Evolutionary conservation across 2,329 filamentous ascomycete species (phyloP), one percentile per base, ranked within the genome.

Genomic region (Calonectria hongkongensis): DNA sequence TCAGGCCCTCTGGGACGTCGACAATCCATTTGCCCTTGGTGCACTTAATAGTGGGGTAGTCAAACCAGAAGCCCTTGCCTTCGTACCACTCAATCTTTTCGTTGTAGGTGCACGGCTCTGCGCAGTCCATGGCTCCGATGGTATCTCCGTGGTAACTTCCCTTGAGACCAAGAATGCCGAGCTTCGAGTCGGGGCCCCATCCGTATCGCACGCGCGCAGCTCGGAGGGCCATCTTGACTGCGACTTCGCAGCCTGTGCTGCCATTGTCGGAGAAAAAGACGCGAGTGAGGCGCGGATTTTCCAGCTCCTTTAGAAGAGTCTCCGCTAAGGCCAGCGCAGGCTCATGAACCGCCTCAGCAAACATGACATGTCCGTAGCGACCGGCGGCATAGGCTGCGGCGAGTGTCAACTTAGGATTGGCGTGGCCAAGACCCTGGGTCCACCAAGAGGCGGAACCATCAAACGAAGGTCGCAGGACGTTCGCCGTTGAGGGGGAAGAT

Each of bases 381-480:
- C 95, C 94, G 1, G 95, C 94, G 0, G 95, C 94, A 79, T 97
- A 93, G 0, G 95, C 94, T 2, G 94, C 94, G 0, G 94, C 92
- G 2, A 97, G 88, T 0, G 94, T 90, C 1, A 97, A 86, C 0
- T 88, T 85, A 0, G 94, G 90, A 77, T 94, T 95, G 7, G 92
- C 93, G 76, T 97, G 95, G 1, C 95, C 95, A 0, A 97, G 88
- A 2, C 95, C 95, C 83, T 97, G 95, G 0, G 95, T 97, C 95
- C 95, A 97, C 95, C 95, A 97, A 0, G 94, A 96, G 1, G 94
- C 94, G 0, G 94, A 97, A 2, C 93, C 95, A 77, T 97, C 95
- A 68, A 97, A 95, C 0, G 93, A 92, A 1, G 94, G 89, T 1
- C 78, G 78, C 0, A 83, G 74, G 0, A 83, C 73, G 6, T 54